A percentile compares a stretch with the other conserved stretches of the same genome.
Evolutionary conservation across 441 rosid species (phyloP).

Genomic region (Euphorbia corollata): DNA sequence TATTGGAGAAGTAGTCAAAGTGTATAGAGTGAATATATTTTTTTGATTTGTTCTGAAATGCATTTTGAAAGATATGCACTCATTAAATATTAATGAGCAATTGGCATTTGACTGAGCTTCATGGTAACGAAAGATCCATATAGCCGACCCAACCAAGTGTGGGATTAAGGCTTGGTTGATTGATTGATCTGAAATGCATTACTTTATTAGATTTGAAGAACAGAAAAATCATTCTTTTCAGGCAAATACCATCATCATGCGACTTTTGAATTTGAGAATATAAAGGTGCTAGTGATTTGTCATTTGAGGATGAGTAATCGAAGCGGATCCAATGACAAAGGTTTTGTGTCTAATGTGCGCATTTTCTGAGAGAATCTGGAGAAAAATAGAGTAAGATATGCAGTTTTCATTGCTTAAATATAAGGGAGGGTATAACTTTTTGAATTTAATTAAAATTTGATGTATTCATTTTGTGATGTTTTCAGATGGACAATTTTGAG

Average conservation of each 20-base stretch:
- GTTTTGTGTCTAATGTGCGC: neutral
- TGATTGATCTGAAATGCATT: neutral
- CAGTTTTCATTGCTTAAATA: neutral
- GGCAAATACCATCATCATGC: neutral
- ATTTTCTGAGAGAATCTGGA: neutral
- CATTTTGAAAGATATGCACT: too few species aligned
- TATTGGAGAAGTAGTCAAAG: neutral
- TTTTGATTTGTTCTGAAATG: neutral
- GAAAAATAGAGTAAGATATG: neutral
- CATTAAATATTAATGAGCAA: too few species aligned
- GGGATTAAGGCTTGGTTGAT: too few species aligned
- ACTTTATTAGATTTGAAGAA: neutral
- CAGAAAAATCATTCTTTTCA: neutral
- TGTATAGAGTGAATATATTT: neutral
- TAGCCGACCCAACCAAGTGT: too few species aligned
- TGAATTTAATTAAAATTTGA: neutral
- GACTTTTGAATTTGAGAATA: neutral
- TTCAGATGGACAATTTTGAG: neutral
- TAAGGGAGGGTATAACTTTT: neutral
- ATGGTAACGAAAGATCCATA: too few species aligned
- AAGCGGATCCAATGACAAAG: neutral
- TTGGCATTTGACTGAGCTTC: too few species aligned
- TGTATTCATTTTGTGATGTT: neutral
- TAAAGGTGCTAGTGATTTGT: neutral
- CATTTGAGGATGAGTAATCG: neutral